Base-by-base conservation (phyloP, 2,329 filamentous ascomycete genomes). In the Pezicula rhizophila region DNA sequence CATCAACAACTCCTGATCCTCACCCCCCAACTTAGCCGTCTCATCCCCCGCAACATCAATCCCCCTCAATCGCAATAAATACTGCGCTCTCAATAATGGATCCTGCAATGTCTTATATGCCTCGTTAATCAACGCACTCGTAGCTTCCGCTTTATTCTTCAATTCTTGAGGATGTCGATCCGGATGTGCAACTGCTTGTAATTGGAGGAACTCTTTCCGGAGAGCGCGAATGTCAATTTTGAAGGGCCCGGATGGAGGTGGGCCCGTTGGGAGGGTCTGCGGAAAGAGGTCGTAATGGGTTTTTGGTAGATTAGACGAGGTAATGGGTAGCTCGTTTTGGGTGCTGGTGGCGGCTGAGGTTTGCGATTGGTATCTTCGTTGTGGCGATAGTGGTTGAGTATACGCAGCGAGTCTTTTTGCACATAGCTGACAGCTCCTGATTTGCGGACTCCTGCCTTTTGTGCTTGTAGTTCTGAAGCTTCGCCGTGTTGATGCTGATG, bases 231-330 rank as follows among this genome's bases (percentile, higher is more conserved):
- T 65, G 65, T 95, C 77, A 62, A 97, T 80, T 12, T 74, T 68
- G 75, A 97, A 99, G 50, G 82, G 76, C 0, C 90, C 85, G 0
- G 63, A 47, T 0, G 92, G 92, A 0, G 93, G 93, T 1, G 89
- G 87, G 2, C 92, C 92, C 1, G 67, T 47, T 0, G 90, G 80
- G 3, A 96, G 77, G 3, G 90, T 87, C 28, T 78, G 65, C 1
- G 91, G 90, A 74, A 99, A 99, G 70, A 97, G 81, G 48, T 84
- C 80, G 77, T 96, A 97, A 75, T 92, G 81, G 47, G 84, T 89
- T 55, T 70, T 59, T 3, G 65, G 52, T 52, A 18, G 15, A 10
- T 20, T 15, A 3, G 46, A 17, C n/a, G 41, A 23, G 14, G 31
- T 37, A 18, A n/a, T 34, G 12, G 38, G 11, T 38, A 11, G 20